A percentile compares a stretch with the other conserved stretches of the same genome.
Evolutionary conservation across 2,329 filamentous ascomycete genomes (phyloP).

Genomic region (Pezicula radicicola): DNA sequence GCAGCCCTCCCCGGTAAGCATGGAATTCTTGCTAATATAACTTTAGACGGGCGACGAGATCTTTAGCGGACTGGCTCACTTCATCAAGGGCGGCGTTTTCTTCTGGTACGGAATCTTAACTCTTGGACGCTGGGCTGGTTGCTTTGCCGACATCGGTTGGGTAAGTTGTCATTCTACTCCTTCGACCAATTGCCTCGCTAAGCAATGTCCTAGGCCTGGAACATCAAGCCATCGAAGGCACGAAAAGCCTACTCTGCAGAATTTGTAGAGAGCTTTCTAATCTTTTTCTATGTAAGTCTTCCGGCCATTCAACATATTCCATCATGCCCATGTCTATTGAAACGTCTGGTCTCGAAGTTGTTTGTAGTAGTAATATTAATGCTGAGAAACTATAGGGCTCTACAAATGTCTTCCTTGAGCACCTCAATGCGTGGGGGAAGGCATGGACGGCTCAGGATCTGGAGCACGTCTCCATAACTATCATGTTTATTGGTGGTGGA

Average conservation of each 20-base stretch:
- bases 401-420: conserved; percentile 91
- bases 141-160: conserved; percentile 89
- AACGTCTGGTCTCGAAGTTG: too few species aligned
- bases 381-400: conserved; percentile 44
- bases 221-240: conserved; percentile 65
- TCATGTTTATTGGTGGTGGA: conserved; percentile 92
- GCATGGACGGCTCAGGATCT: conserved; percentile 77
- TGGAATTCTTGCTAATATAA: conserved; percentile 6
- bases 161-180: conserved; percentile 31
- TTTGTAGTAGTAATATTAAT: too few species aligned
- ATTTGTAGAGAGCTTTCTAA: conserved; percentile 85
- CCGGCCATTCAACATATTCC: too few species aligned
- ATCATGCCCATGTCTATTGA: too few species aligned
- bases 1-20: conserved; percentile 30
- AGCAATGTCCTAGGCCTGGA: conserved; percentile 66
- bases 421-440: conserved; percentile 69
- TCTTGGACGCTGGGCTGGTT: conserved; percentile 84
- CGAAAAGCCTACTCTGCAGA: conserved; percentile 72
- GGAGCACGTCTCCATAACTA: conserved; percentile 88
- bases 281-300: conserved; percentile 66
- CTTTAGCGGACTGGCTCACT: conserved; percentile 84
- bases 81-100: conserved; percentile 92
- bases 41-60: conserved; percentile 61
- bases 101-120: conserved; percentile 90
- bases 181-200: neutral